Base-by-base conservation (phyloP, 805 yeast species). In the Cyberlindnera bimundalis region DNA sequence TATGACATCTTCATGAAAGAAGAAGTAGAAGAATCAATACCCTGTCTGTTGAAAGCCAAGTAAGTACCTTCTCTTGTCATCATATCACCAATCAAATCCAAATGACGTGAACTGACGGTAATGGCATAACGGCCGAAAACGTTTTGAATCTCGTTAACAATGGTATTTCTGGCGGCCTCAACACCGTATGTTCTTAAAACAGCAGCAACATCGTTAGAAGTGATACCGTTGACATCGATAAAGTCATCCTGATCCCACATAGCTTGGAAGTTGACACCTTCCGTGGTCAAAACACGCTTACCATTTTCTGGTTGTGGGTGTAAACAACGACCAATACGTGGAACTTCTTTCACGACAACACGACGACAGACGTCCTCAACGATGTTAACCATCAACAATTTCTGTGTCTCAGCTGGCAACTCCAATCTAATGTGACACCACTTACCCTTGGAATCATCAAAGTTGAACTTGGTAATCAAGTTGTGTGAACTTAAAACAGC, bases 1-100 rank as follows among this genome's bases (percentile, higher is more conserved):
- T 89, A 93, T 42, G 96, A 88, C 99, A 93, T 93, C 73, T 93
- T 93, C 90, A 88, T 84, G 72, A 93, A 87, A 14, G 98, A 85
- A 7, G 98, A 90, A 2, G 97, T 89, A 12, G 93, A 79, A 2
- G 96, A 77, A 64, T 93, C 98, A 62, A 95, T 90, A 65, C 99
- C 99, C 69, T 88, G 96, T 74, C 99, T 86, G 67, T 88, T 90
- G 74, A 93, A 93, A 19, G 99, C 96, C 61, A 91, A 69, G 61
- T 90, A 93, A 2, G 95, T 78, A 59, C 99, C 99, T 67, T 93
- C 98, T 66, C 99, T 81, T 5, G 99, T 93, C 99, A 93, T 93
- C 88, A 87, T 86, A 66, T 93, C 99, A 50, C 95, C 99, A 64
- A 93, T 83, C 63, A 93, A 78, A 61, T 93, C 99, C 68, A 93